Base-by-base conservation (phyloP, 2,329 filamentous ascomycete species). In the Blastomyces parvus region DNA sequence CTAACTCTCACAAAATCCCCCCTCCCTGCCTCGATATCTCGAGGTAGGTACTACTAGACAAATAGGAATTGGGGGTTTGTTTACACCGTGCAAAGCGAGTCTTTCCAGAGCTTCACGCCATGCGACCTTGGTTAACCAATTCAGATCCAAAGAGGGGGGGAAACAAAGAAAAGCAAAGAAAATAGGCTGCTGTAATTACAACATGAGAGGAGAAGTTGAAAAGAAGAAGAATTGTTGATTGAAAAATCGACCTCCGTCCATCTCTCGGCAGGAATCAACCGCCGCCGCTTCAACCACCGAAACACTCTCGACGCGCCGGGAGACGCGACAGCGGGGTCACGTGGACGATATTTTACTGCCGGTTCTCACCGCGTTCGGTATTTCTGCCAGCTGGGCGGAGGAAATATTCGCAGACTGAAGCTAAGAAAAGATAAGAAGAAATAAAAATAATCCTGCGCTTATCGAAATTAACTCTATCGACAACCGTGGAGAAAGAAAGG, bases 1-100 rank as follows among this genome's bases (percentile, higher is more conserved):
- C 63, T 67, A 53, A 17, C 25, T 40, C 33, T 3, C 19, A 60
- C 38, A 36, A 61, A 22, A 44, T 36, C 22, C 38, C 40, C 63
- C 64, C n/a, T 40, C 36, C 38, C n/a, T 9, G 11, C 33, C 30
- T 57, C 30, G 46, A 53, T 27, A 38, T 46, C 7, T 50, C 46
- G 46, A 50, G 46, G 46, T 27, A 50, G n/a, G 22, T 50, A 22
- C 40, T 14, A n/a, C 40, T 19, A 14, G 40, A 19, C 14, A 19
- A 42, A 6, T 46, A 27, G 46, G 22, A 50, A 25, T 50, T 22
- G 46, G 13, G 44, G 44, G 61, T 46, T 63, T 62, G 48, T 60
- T 64, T 64, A 66, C 61, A 38, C 46, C 42, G 33, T 50, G 8
- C 46, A n/a, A 27, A 19, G 40, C 14, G 33, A 19, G 44, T 6